A percentile compares a stretch with the other conserved stretches of the same genome.
phyloP scores from a whole-genome alignment of 768 basidiomycete species.

The Lentinus tigrinus region DNA sequence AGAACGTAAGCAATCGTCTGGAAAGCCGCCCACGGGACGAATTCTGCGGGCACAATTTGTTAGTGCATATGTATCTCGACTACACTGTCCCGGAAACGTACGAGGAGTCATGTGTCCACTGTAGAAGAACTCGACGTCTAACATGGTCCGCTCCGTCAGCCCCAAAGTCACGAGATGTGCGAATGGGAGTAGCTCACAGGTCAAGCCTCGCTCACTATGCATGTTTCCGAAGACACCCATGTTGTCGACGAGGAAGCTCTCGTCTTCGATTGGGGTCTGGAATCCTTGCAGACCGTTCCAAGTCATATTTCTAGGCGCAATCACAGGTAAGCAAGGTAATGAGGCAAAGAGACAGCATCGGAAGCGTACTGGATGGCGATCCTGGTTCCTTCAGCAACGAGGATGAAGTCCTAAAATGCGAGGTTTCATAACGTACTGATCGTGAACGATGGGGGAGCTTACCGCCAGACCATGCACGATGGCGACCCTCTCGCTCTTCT shows the following conservation, averaged over 20 bases:
- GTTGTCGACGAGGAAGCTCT: constrained; percentile 31
- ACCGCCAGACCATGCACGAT: constrained; percentile 36
- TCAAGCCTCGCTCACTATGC: constrained; percentile 33
- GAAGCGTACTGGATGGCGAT: constrained; percentile 35
- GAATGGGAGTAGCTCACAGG: constrained; percentile 25
- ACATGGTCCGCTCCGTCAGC: not conserved
- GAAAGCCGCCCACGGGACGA: constrained; percentile 54
- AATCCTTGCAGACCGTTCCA: constrained; percentile 36
- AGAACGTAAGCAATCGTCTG: constrained; percentile 67
- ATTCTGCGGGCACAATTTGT: not conserved
- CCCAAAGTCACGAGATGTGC: not conserved
- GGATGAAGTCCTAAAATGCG: constrained; percentile 31
- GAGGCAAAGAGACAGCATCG: not conserved
- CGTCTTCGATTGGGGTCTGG: constrained; percentile 33
- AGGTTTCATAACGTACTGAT: no score
- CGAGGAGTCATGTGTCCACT: constrained; percentile 63
- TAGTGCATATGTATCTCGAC: not conserved
- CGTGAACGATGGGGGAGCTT: not conserved
- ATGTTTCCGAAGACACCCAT: constrained; percentile 33
- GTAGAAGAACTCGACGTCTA: constrained; percentile 57
- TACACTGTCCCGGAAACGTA: constrained; percentile 32
- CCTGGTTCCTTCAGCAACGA: constrained; percentile 36
- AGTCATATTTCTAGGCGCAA: constrained; percentile 32
- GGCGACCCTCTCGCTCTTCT: constrained; percentile 34
- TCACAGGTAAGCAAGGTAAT: not conserved